Base-by-base conservation (phyloP, 148 eudicot genomes). In the Camellia sinensis region DNA sequence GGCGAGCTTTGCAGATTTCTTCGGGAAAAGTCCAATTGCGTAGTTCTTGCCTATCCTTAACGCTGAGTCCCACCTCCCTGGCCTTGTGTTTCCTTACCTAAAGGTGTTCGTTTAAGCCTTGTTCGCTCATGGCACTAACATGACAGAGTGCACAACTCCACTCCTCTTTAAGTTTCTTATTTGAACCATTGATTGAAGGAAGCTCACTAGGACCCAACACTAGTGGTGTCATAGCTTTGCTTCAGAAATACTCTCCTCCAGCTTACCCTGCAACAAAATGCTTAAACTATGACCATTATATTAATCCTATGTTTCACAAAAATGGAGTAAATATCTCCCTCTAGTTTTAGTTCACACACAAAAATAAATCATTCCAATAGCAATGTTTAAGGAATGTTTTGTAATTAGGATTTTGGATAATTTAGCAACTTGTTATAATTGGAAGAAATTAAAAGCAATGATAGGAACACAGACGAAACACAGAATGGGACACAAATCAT, bases 141-240 rank as follows among this genome's bases (percentile, higher is more conserved):
- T 84, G 80, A 71, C 97, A 91, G 43, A 93, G 21, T 15, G 90
- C 85, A 80, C 97, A 93, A 73, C 85, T 86, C 95, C 93, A 90
- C 22, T 86, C 87, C 4, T 84, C 86, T 67, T 79, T 87, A 19
- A 70, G 57, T 84, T 83, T 87, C 75, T 85, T 91, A 80, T 84
- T 88, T 3, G 5, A 77, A 46, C 56, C 77, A 65, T 29, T 29
- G 37, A 14, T 14, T 71, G 80, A 57, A 7, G 79, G 61, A 61
- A 48, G 62, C 79, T 84, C 84, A 41, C 68, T 70, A 54, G 54
- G 65, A 70, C 82, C 79, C 44, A 54, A 81, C 29, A 21, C 60
- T 70, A 87, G 81, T 40, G 83, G 79, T 52, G 82, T 61, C 37
- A 43, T 60, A 21, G 89, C 84, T 85, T 91, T 50, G 74, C 64